Evolutionary conservation across 1,284 basidiomycete species (phyloP).

Genomic region (Heimioporus retisporus): DNA sequence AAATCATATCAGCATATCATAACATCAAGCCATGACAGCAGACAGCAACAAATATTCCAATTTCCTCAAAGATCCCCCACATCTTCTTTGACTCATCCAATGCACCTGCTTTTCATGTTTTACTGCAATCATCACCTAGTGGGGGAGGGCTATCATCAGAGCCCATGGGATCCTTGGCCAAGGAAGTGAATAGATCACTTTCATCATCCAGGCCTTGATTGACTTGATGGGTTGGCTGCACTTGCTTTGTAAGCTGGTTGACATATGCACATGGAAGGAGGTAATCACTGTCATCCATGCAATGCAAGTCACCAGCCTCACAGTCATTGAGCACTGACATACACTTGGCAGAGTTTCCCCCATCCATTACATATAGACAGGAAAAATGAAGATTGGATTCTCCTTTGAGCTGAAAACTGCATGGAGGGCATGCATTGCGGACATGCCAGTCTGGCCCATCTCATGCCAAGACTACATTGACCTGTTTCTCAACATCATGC

Average conservation of each 20-base stretch:
- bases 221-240: too few relatives aligned
- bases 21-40: not conserved
- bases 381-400: not conserved
- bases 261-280: not conserved
- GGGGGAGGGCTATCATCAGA: too few relatives aligned
- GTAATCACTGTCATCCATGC: not conserved
- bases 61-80: not conserved
- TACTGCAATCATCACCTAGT: not conserved
- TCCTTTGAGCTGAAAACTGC: not conserved
- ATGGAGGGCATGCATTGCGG: not conserved
- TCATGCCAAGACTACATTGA: too few relatives aligned
- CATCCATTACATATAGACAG: not conserved
- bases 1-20: not conserved
- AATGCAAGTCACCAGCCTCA: not conserved
- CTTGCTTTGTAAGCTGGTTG: too few relatives aligned
- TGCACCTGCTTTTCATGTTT: not conserved
- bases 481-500: too few relatives aligned
- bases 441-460: not conserved
- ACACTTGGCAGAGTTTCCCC: not conserved
- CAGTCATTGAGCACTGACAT: not conserved
- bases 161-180: too few relatives aligned
- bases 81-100: not conserved
- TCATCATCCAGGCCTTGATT: too few relatives aligned
- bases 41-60: not conserved
- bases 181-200: too few relatives aligned